phyloP scores from a whole-genome alignment of 2,329 filamentous ascomycete genomes.

The Cladophialophora exuberans region DNA sequence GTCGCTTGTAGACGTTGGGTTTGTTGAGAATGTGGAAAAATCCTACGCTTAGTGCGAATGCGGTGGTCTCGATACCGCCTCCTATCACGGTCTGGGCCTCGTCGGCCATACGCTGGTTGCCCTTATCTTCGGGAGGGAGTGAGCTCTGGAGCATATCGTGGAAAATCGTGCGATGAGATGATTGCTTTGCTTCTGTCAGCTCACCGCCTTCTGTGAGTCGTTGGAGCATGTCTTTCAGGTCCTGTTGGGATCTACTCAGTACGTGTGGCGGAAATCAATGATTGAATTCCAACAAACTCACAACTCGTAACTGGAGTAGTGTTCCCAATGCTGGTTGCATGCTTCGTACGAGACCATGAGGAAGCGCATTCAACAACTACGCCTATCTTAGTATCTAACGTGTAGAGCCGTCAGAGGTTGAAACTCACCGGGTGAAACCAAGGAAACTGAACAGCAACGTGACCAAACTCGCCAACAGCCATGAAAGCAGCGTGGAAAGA shows the following conservation, averaged over 20 bases:
- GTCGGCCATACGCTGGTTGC: slow-evolving; percentile 36
- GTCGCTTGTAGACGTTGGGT: slow-evolving; percentile 20
- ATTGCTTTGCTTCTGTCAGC: not conserved
- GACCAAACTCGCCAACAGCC: slow-evolving; percentile 14
- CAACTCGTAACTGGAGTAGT: not conserved
- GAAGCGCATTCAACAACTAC: slow-evolving; percentile 5
- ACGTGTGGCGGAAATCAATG: not conserved
- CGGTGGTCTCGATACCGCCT: slow-evolving; percentile 40
- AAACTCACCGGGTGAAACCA: slow-evolving; percentile 21
- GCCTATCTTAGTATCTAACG: not conserved
- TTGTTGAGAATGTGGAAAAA: slow-evolving; percentile 36
- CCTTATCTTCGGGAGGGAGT: slow-evolving; percentile 39
- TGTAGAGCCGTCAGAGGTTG: not conserved
- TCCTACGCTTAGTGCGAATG: slow-evolving; percentile 34
- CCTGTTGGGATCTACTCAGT: slow-evolving; percentile 11
- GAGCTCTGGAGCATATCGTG: slow-evolving; percentile 36
- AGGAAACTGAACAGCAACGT: slow-evolving; percentile 18
- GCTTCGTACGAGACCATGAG: not conserved
- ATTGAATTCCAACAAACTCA: not conserved
- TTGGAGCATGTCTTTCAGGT: slow-evolving; percentile 29
- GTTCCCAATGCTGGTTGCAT: slow-evolving; percentile 6
- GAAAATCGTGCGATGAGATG: slow-evolving; percentile 33
- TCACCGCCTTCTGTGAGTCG: slow-evolving; percentile 18
- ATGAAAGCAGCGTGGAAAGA: slow-evolving; percentile 31
- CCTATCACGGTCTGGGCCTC: slow-evolving; percentile 38